A percentile compares a stretch with the other conserved stretches of the same genome.
Conservation (phyloP, 2,329 filamentous ascomycete species). For the Shiraia sp. region DNA sequence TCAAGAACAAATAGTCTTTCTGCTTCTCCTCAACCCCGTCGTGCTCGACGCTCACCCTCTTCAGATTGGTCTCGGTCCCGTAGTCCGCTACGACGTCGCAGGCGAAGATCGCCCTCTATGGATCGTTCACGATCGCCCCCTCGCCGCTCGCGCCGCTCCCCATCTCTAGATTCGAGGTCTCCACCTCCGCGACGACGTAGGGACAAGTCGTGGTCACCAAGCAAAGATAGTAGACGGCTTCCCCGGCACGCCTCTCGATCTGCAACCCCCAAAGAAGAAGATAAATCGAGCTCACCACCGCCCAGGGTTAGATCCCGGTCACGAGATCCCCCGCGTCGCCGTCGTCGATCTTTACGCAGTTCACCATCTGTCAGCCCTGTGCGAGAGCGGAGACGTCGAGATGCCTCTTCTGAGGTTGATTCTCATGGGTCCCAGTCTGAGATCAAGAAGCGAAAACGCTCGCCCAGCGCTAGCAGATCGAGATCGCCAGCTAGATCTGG, state of each 20-base stretch:
- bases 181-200: conserved; percentile 22
- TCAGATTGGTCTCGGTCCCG: conserved; percentile 46
- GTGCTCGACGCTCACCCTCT: conserved; percentile 31
- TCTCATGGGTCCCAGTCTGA: conserved; percentile 53
- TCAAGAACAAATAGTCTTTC: conserved; percentile 37
- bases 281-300: conserved; percentile 60
- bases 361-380: conserved; percentile 46
- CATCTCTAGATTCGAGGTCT: conserved; percentile 19
- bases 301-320: conserved; percentile 47
- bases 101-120: conserved; percentile 39
- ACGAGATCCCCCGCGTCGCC: conserved; percentile 38
- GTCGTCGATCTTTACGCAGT: conserved; percentile 43
- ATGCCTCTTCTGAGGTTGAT: conserved; percentile 49
- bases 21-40: conserved; percentile 31
- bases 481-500: conserved; percentile 26
- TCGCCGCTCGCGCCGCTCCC: conserved; percentile 19
- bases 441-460: conserved; percentile 53
- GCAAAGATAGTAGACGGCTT: conserved; percentile 33
- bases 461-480: conserved; percentile 46
- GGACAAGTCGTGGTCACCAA: conserved; percentile 37
- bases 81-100: conserved; percentile 44
- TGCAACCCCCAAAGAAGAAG: conserved; percentile 51
- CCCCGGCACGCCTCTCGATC: conserved; percentile 52
- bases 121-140: conserved; percentile 37
- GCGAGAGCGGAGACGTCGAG: conserved; percentile 49